A percentile compares a stretch with the other conserved stretches of the same genome.
These are phyloP conservation scores for Claviceps monticola DNA, from an alignment of 2,329 filamentous ascomycete genomes.

Conservation along the genomic window DNA sequence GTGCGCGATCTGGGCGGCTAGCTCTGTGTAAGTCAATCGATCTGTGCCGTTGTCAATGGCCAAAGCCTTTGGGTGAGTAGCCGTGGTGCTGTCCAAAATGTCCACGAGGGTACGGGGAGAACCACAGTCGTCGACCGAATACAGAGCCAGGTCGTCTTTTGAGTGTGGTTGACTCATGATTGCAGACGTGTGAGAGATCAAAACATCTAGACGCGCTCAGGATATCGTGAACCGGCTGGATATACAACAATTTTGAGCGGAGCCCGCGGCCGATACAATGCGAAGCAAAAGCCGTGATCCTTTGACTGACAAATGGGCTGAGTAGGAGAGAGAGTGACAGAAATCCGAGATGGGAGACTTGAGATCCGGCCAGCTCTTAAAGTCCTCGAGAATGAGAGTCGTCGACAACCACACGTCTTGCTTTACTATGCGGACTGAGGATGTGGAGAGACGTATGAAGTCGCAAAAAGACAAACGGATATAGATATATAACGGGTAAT, in stretches of 20 bases:
- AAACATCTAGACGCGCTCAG: not conserved
- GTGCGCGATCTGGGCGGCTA: constrained; percentile 3
- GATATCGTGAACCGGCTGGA: not conserved
- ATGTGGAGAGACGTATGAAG: not conserved
- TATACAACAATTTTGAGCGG: not conserved
- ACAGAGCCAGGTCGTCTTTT: constrained; percentile 5
- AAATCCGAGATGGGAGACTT: too few relatives aligned
- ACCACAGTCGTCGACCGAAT: constrained; percentile 3
- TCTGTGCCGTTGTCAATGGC: constrained; percentile 9
- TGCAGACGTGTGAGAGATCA: not conserved
- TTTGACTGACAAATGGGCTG: not conserved
- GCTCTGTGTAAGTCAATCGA: constrained; percentile 6
- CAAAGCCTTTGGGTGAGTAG: constrained; percentile 2
- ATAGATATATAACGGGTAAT: not conserved
- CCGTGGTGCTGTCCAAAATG: constrained; percentile 7
- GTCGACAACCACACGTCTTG: too few relatives aligned
- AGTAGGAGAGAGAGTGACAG: not conserved
- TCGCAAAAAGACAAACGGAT: not conserved
- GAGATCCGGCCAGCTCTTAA: not conserved
- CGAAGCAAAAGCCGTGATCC: not conserved
- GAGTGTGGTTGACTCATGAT: constrained; percentile 2
- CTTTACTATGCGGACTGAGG: not conserved
- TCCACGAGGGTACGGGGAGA: constrained; percentile 10
- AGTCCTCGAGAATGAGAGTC: not conserved
- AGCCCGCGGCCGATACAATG: not conserved